Conservation (phyloP, 306 rosid genomes). For the Vachellia pachyceras region DNA sequence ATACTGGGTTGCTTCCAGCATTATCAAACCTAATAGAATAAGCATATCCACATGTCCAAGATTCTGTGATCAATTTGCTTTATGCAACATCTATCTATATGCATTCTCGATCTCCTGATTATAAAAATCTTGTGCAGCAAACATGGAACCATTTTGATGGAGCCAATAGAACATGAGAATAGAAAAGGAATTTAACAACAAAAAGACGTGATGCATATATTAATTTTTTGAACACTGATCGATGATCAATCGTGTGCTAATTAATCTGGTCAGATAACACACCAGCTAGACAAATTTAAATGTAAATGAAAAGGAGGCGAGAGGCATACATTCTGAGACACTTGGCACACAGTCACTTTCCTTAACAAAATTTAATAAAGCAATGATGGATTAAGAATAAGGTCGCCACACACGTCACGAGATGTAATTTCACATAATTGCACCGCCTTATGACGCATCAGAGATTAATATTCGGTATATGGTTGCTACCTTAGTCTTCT, state of each 20-base stretch:
- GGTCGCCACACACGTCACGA: neutral
- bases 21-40: slow-evolving; percentile 2
- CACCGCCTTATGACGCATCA: slow-evolving; percentile 40
- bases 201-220: neutral
- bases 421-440: slow-evolving; percentile 4
- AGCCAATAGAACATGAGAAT: neutral
- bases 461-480: slow-evolving; percentile 3
- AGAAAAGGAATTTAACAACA: neutral
- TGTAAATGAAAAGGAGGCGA: neutral
- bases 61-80: slow-evolving; percentile 7
- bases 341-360: neutral
- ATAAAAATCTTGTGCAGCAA: neutral
- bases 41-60: slow-evolving; percentile 21
- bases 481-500: slow-evolving; percentile 33
- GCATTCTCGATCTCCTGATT: neutral
- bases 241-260: slow-evolving; percentile 9
- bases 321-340: neutral
- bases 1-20: neutral
- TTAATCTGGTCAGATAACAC: neutral
- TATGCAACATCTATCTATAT: neutral
- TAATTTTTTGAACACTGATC: too few relatives aligned
- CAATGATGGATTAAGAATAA: neutral
- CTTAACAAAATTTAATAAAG: neutral
- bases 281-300: neutral
- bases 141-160: slow-evolving; percentile 28